phyloP scores from a whole-genome alignment of 2,329 filamentous ascomycete genomes.

The Grosmannia huntii region DNA sequence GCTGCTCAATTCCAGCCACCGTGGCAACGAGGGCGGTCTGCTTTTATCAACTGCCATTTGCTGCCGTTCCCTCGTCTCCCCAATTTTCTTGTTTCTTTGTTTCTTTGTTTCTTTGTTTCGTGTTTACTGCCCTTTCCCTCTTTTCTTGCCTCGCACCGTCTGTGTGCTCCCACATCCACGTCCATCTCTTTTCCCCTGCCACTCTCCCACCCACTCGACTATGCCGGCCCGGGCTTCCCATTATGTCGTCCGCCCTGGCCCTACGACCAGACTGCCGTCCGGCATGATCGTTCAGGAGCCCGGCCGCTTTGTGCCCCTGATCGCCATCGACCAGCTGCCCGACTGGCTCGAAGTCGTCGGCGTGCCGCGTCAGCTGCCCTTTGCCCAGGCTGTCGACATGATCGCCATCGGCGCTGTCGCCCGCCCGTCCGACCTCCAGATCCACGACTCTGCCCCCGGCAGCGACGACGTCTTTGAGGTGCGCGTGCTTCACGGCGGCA shows the following conservation, averaged over 20 bases:
- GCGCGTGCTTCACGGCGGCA: not conserved
- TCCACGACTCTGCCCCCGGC: not conserved
- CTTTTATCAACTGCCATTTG: not conserved
- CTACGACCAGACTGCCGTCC: slow-evolving; percentile 16
- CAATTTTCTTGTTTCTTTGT: no score
- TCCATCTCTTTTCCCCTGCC: not conserved
- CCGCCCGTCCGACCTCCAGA: not conserved
- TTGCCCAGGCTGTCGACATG: slow-evolving; percentile 26
- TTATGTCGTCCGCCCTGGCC: slow-evolving; percentile 31
- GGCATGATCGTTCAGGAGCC: slow-evolving; percentile 14
- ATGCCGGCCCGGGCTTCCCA: slow-evolving; percentile 20
- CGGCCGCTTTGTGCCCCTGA: slow-evolving; percentile 34
- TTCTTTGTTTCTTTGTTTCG: no score
- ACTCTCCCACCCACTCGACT: not conserved
- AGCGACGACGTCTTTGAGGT: not conserved
- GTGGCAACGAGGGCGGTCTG: not conserved
- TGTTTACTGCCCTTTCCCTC: not conserved
- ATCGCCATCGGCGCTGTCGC: slow-evolving; percentile 19
- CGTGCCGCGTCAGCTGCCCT: slow-evolving; percentile 27
- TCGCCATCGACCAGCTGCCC: slow-evolving; percentile 40
- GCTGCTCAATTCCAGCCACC: not conserved
- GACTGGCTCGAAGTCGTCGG: slow-evolving; percentile 29
- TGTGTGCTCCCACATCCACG: not conserved
- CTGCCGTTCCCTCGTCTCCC: not conserved
- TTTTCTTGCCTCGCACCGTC: not conserved